These are phyloP conservation scores for Hevea brasiliensis DNA, from an alignment of 345 rosid genomes.

Conservation along the genomic window DNA sequence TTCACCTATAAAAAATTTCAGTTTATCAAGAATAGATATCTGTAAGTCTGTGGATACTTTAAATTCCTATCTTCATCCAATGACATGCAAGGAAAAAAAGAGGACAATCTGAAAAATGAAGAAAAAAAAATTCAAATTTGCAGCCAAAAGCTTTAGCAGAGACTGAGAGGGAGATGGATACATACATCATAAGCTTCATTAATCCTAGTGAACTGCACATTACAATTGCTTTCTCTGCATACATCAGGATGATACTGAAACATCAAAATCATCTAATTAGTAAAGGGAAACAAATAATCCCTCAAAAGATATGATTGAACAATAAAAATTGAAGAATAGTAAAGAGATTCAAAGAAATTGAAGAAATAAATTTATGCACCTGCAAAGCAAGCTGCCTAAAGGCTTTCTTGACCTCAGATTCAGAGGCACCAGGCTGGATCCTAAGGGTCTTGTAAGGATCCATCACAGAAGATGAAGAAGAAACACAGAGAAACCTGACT, in stretches of 20 bases:
- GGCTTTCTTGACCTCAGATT: conserved; percentile 84
- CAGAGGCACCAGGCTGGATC: conserved; percentile 77
- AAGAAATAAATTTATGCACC: conserved; percentile 35
- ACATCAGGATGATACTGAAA: conserved; percentile 97
- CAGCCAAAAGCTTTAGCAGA: background rate
- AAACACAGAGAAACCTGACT: conserved; percentile 30
- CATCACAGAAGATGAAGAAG: conserved; percentile 37
- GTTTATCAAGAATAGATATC: no score
- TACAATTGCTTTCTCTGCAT: conserved; percentile 84
- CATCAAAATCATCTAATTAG: conserved; percentile 9
- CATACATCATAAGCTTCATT: conserved; percentile 93
- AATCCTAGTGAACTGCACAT: conserved; percentile 66
- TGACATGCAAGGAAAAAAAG: background rate
- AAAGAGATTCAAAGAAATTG: no score
- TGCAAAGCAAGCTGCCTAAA: conserved; percentile 78
- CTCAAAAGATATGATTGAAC: background rate
- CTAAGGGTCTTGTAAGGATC: conserved; percentile 72
- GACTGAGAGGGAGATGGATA: background rate
- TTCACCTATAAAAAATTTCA: background rate
- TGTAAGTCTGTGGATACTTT: no score
- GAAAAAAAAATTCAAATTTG: background rate
- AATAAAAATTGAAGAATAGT: background rate
- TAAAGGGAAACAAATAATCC: background rate
- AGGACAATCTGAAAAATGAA: background rate
- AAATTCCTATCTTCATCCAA: no score